These are phyloP conservation scores for Sugiyamaella novakii DNA, from an alignment of 1,139 yeast genomes.

Conservation along the genomic window DNA sequence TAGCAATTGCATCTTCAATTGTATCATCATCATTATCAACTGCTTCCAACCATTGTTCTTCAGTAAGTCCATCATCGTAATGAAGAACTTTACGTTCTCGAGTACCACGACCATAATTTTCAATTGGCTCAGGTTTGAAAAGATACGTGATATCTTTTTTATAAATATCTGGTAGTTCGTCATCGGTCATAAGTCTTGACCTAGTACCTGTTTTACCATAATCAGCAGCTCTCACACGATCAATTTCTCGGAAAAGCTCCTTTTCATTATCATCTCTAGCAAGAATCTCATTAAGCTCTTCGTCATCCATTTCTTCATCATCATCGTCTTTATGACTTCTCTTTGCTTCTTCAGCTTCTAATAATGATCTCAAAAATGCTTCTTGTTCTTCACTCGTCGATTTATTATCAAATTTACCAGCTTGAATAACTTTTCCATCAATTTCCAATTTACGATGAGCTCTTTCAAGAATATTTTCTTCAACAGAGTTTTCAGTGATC, in stretches of 20 bases:
- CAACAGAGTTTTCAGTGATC: conserved; percentile 92
- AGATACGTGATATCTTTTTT: conserved; percentile 68
- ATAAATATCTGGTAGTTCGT: conserved; percentile 80
- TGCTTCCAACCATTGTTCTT: conserved; percentile 85
- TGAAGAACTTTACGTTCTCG: conserved; percentile 78
- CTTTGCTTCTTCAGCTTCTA: conserved; percentile 73
- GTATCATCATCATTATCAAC: conserved; percentile 68
- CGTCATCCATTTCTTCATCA: conserved; percentile 60
- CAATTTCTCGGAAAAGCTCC: conserved; percentile 65
- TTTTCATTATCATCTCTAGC: conserved; percentile 84
- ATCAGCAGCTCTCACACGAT: conserved; percentile 57
- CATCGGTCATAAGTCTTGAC: conserved; percentile 50
- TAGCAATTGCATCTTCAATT: conserved; percentile 67
- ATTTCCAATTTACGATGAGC: conserved; percentile 94
- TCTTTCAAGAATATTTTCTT: conserved; percentile 89
- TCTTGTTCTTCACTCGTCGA: conserved; percentile 97
- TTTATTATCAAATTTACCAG: conserved; percentile 97
- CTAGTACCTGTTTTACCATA: conserved; percentile 47
- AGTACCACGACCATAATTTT: conserved; percentile 63
- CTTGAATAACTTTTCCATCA: conserved; percentile 98
- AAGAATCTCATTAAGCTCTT: conserved; percentile 72
- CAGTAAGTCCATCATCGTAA: conserved; percentile 92
- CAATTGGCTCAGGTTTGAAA: conserved; percentile 48
- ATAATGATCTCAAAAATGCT: conserved; percentile 77
- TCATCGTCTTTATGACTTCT: conserved; percentile 60